Evolutionary conservation across 2,329 filamentous ascomycete genomes (phyloP).

Genomic region (Colletotrichum salicis): DNA sequence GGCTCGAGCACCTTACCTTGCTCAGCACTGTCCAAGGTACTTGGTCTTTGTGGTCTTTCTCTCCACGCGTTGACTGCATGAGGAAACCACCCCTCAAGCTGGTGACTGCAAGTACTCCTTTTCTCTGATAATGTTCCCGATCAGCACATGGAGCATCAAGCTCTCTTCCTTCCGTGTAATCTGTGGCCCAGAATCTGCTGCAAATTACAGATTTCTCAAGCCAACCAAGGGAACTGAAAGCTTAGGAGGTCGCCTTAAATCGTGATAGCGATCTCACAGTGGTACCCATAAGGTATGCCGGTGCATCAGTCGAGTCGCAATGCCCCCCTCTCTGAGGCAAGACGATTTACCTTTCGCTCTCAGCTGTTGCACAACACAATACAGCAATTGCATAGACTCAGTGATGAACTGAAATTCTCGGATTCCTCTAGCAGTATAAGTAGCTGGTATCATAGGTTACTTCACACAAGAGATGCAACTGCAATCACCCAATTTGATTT

Average conservation of each 20-base stretch:
- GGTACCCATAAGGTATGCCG: no score
- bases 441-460: no score
- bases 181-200: neutral
- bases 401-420: neutral
- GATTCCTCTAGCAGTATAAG: no score
- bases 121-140: neutral
- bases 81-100: neutral
- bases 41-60: neutral
- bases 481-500: neutral
- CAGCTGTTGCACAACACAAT: neutral
- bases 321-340: neutral
- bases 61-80: neutral
- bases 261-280: neutral
- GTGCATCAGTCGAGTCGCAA: neutral
- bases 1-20: neutral
- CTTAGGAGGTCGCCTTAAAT: neutral
- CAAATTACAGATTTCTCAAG: neutral
- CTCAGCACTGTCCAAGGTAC: no score
- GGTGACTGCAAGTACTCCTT: neutral
- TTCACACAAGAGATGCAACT: no score
- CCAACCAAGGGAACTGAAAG: neutral
- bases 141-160: neutral
- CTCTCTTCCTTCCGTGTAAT: neutral
- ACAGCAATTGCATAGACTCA: neutral
- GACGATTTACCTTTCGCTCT: neutral